phyloP scores from a whole-genome alignment of 352 stramenopile genomes.

The Globisporangium polare region DNA sequence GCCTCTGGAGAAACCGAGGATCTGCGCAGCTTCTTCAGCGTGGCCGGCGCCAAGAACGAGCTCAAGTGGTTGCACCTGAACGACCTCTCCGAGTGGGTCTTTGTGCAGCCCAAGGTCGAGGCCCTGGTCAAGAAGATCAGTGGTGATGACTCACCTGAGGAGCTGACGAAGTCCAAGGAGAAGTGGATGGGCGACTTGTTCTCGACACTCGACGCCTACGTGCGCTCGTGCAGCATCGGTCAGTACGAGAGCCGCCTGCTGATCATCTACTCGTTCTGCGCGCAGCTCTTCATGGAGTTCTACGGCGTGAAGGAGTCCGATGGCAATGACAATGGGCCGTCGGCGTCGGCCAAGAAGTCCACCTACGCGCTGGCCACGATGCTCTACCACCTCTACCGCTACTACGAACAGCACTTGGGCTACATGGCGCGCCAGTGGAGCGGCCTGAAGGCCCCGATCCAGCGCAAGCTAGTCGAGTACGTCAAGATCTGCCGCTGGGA shows the following conservation, averaged over 20 bases:
- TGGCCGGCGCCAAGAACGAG: slow-evolving; percentile 16
- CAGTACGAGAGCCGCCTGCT: slow-evolving; percentile 91
- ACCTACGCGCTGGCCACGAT: slow-evolving; percentile 81
- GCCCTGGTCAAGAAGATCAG: slow-evolving; percentile 5
- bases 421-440: slow-evolving; percentile 83
- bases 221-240: slow-evolving; percentile 85
- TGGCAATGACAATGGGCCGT: not conserved
- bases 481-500: slow-evolving; percentile 99
- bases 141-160: not conserved
- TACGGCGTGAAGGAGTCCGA: slow-evolving; percentile 20
- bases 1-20: slow-evolving; percentile 7
- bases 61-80: slow-evolving; percentile 68
- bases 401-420: slow-evolving; percentile 92
- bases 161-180: not conserved
- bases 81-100: slow-evolving; percentile 59
- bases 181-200: slow-evolving; percentile 83
- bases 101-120: slow-evolving; percentile 22
- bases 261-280: slow-evolving; percentile 87
- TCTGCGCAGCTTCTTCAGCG: slow-evolving; percentile 6
- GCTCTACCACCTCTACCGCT: slow-evolving; percentile 91
- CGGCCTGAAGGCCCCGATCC: slow-evolving; percentile 91
- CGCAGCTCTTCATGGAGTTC: slow-evolving; percentile 82
- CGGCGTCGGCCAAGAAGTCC: slow-evolving; percentile 8
- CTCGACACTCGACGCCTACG: slow-evolving; percentile 88
- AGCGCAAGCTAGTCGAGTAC: slow-evolving; percentile 97